Evolutionary conservation across 768 basidiomycete genomes (phyloP), one percentile per base, ranked within the genome.

Genomic region (Auriscalpium orientale): DNA sequence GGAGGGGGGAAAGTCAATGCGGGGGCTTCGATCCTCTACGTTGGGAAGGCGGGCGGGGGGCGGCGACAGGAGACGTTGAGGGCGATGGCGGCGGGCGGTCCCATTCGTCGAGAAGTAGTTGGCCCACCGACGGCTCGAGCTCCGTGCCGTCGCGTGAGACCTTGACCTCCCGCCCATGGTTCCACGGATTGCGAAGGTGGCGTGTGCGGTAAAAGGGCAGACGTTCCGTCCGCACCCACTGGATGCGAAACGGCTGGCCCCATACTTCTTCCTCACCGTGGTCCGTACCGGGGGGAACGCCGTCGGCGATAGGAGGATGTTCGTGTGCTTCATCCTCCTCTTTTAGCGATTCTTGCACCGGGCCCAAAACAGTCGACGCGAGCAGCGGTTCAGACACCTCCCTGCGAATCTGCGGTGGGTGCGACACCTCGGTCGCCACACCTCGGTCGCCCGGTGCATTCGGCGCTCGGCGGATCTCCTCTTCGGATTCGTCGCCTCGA

Each of bases 81-180:
- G 43, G 48, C 60, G 55, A 61, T 45, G 57, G 61, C 3, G 57
- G 66, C 18, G 77, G 69, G 47, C 58, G 67, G 44, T 72, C 68
- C 90, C 90, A 93, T 61, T 89, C 85, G 6, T 83, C 82, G 55
- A 94, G 53, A 40, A 94, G 68, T 59, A 70, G 74, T 62, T 82
- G 76, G 22, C 89, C 90, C 13, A 90, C 79, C 1, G 64, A 65
- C 2, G 94, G 92, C 67, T 98, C 95, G 18, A 98, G 68, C 67
- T 98, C 95, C 1, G 94, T 97, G 16, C 95, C 95, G 66, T 95
- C 91, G 49, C 90, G 76, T 12, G 89, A 92, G 8, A 90, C 82
- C 73, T 90, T 88, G 46, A 90, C 78, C 64, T 89, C 85, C 50
- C 82, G 74, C 56, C 88, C 89, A 61, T 91, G 82, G 63, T 98